Evolutionary conservation across 768 basidiomycete species (phyloP).

Genomic region (Phaffia tasmanica): DNA sequence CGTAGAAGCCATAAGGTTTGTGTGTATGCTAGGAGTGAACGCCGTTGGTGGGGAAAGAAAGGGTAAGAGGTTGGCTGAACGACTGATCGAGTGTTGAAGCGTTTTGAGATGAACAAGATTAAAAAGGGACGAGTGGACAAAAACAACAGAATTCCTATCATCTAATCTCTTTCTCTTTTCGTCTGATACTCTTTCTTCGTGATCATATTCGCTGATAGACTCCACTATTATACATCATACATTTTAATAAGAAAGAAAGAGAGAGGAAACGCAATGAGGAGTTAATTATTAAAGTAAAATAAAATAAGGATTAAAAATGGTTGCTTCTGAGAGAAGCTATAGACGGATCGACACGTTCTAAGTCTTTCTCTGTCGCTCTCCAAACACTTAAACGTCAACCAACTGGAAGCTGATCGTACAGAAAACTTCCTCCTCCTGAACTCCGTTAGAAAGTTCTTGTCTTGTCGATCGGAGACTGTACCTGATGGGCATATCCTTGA

Average conservation of each 20-base stretch:
- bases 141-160: not conserved
- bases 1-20: not conserved
- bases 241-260: not conserved
- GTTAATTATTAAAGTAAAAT: not conserved
- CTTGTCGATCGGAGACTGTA: constrained; percentile 32
- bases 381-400: constrained; percentile 38
- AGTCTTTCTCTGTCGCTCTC: no score
- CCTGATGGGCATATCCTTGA: constrained; percentile 30
- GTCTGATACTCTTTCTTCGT: not conserved
- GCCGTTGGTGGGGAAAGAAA: not conserved
- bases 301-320: not conserved
- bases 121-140: no score
- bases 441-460: constrained; percentile 10
- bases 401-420: constrained; percentile 30
- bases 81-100: no score
- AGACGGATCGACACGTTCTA: no score
- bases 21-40: not conserved
- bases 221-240: not conserved
- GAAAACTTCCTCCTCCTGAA: constrained; percentile 29
- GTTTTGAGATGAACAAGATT: no score
- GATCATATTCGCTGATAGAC: not conserved
- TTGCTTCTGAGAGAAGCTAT: not conserved
- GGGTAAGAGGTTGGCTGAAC: not conserved
- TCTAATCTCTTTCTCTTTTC: not conserved
- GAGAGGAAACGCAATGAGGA: not conserved